Percentiles rank a stretch among this genome's conserved stretches.
Conservation (phyloP, 1,284 basidiomycete species). For the Microbotryum scabiosae region DNA sequence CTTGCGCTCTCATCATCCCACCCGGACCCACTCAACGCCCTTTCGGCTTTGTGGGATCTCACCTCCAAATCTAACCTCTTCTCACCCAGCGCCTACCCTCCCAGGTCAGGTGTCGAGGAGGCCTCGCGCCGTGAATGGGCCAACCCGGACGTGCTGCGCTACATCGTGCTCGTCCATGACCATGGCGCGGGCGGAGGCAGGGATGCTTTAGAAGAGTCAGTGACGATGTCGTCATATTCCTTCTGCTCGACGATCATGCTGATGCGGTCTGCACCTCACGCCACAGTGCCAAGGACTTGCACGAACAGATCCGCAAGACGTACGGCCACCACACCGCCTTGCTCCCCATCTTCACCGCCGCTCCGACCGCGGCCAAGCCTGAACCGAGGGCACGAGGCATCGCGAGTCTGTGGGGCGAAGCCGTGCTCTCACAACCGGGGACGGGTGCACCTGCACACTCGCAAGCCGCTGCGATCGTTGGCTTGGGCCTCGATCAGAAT, state of each 20-base stretch:
- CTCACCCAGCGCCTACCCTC: constrained; percentile 16
- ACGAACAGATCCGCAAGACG: constrained; percentile 32
- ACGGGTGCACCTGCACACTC: too few species aligned
- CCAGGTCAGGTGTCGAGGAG: constrained; percentile 12
- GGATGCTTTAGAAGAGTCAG: constrained; percentile 24
- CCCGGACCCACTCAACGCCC: constrained; percentile 36
- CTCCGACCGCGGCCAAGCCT: not conserved
- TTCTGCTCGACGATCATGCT: not conserved
- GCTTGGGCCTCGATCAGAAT: too few species aligned
- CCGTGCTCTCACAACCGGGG: constrained; percentile 5
- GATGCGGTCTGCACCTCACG: not conserved
- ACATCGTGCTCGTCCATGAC: constrained; percentile 37
- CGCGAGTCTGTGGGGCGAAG: constrained; percentile 4
- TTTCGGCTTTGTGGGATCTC: constrained; percentile 33
- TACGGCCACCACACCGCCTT: constrained; percentile 34
- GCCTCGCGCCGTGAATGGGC: constrained; percentile 18
- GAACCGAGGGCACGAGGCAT: constrained; percentile 1
- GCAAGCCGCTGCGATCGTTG: not conserved
- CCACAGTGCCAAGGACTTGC: constrained; percentile 20
- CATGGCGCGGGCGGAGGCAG: constrained; percentile 5
- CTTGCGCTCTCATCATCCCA: constrained; percentile 34
- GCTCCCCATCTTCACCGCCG: constrained; percentile 27
- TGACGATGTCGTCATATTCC: not conserved
- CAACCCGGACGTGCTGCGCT: constrained; percentile 32
- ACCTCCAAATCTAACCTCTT: constrained; percentile 29